These are phyloP conservation scores for Raddia distichophylla DNA, from an alignment of 176 grass and related monocot species.

Conservation along the genomic window DNA sequence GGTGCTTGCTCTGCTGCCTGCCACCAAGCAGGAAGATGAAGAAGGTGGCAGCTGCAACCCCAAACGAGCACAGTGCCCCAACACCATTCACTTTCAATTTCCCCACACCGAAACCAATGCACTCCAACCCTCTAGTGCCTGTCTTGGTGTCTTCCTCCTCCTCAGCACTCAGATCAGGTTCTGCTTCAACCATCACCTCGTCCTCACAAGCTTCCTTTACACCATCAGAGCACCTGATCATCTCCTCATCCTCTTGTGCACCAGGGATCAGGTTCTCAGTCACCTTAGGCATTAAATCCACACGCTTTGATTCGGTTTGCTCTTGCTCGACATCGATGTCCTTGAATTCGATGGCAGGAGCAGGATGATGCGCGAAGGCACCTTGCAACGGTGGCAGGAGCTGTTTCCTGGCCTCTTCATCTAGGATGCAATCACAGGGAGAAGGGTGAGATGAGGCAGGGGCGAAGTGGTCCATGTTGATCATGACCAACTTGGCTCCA, in stretches of 20 bases:
- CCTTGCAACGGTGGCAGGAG: neutral
- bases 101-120: conserved; percentile 41
- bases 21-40: conserved; percentile 66
- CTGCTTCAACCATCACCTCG: conserved; percentile 29
- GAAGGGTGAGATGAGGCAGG: conserved; percentile 41
- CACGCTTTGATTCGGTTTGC: conserved; percentile 8
- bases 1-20: conserved; percentile 39
- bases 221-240: neutral
- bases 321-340: conserved; percentile 47
- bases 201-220: conserved; percentile 18
- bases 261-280: conserved; percentile 23
- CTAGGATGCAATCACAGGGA: conserved; percentile 29
- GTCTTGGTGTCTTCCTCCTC: conserved; percentile 16
- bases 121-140: conserved; percentile 25
- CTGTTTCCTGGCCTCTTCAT: neutral
- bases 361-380: neutral
- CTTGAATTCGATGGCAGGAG: conserved; percentile 26
- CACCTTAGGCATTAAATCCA: neutral
- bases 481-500: conserved; percentile 43
- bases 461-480: conserved; percentile 69
- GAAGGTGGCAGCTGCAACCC: conserved; percentile 73
- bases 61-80: conserved; percentile 83
- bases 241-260: conserved; percentile 40
- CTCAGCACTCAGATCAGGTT: neutral
- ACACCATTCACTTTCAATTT: conserved; percentile 57